These are phyloP conservation scores for Jamesozyma rosinii DNA, from an alignment of 805 yeast species.

Conservation along the genomic window DNA sequence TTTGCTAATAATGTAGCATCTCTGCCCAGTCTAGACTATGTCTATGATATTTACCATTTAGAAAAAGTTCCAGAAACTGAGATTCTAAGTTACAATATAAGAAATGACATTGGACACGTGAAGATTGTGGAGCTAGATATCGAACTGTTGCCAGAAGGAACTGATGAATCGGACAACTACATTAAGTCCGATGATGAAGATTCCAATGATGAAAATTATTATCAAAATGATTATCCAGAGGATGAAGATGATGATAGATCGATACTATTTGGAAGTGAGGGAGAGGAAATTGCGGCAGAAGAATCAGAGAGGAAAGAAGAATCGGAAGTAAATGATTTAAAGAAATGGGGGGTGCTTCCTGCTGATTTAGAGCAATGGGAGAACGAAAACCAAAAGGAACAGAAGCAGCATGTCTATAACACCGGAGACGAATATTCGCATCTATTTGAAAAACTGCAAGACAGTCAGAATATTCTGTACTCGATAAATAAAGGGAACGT, in stretches of 20 bases:
- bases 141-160: conserved; percentile 31
- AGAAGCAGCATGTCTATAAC: neutral
- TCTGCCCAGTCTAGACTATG: conserved; percentile 54
- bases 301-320: conserved; percentile 14
- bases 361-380: conserved; percentile 1
- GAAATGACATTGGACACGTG: conserved; percentile 32
- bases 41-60: conserved; percentile 79
- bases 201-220: conserved; percentile 85
- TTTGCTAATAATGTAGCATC: conserved; percentile 12
- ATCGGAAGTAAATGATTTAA: conserved; percentile 1
- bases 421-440: conserved; percentile 11
- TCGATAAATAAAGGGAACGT: conserved; percentile 22
- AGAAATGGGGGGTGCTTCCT: conserved; percentile 3
- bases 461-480: conserved; percentile 16
- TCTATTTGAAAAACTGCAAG: conserved; percentile 19
- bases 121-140: conserved; percentile 35
- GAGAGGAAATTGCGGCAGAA: conserved; percentile 31
- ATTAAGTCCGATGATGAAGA: conserved; percentile 63
- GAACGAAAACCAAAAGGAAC: neutral
- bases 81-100: conserved; percentile 23
- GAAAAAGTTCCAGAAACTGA: conserved; percentile 54
- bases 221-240: conserved; percentile 89
- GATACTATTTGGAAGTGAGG: conserved; percentile 31
- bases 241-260: conserved; percentile 66
- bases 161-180: conserved; percentile 34